Base-by-base conservation (phyloP, 2,329 filamentous ascomycete species). In the Pyrenochaeta sp. region DNA sequence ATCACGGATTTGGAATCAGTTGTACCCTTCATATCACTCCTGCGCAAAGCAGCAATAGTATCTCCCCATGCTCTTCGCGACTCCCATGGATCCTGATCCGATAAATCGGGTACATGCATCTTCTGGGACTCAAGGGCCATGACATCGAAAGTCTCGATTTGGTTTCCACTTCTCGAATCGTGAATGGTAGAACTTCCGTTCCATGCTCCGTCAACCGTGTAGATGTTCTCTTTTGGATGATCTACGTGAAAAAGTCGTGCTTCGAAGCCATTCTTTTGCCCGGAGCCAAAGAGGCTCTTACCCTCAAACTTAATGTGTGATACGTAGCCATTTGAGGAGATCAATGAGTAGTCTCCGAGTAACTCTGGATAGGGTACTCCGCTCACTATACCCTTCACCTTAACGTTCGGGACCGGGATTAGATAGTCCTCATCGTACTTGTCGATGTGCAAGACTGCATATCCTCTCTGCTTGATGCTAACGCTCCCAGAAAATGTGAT, bases 401-500 rank as follows among this genome's bases (percentile, higher is more conserved):
- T 80, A 13, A 82, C 74, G 46, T 80, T 76, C 0, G 80, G 80
- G 5, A 82, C 66, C 1, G 80, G 80, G 27, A 82, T 78, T 2
- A 82, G 59, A 55, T 81, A 82, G 54, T 81, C 76, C 57, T 82
- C 80, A 10, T 79, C 65, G 53, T 72, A 79, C n/a, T 75, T 70
- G 55, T 82, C 79, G 28, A 83, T 67, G 46, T 79, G 78, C 52
- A 81, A 54, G 8, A 82, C 69, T 0, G 80, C 79, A 54, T 82
- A 80, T 2, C 81, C 81, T 42, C 78, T 81, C 56, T 82, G 80
- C 64, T 80, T 80, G 54, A 82, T 80, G 59, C 74, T 80, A 7
- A 82, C 79, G 30, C 68, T 77, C 1, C 79, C 79, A 5, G 69
- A 77, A 52, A 82, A 82, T 0, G 80, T 81, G 37, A 82, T 81